A percentile compares a stretch with the other conserved stretches of the same genome.
Evolutionary conservation across 148 eudicot genomes (phyloP).

Genomic region (Persicaria tinctoria): DNA sequence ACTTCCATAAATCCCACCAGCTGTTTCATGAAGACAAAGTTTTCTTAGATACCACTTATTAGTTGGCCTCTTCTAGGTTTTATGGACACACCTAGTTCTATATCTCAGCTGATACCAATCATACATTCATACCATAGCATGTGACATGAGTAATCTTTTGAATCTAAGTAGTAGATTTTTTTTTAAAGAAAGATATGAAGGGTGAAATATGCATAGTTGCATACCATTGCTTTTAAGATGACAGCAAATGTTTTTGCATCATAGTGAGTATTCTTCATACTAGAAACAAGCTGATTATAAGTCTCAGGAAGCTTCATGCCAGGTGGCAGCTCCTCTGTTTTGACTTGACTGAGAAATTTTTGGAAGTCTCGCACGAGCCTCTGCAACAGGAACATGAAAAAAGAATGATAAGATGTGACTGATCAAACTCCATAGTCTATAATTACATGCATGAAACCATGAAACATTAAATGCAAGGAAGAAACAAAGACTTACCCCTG

Average conservation of each 20-base stretch:
- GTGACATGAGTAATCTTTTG: background rate
- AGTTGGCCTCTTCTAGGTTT: background rate
- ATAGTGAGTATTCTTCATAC: conserved; percentile 72
- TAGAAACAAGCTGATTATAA: conserved; percentile 75
- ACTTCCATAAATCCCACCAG: background rate
- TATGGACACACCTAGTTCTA: background rate
- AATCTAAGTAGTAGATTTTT: background rate
- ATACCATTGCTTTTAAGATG: conserved; percentile 86
- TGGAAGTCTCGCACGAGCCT: conserved; percentile 75
- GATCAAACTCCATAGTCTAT: background rate
- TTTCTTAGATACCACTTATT: background rate
- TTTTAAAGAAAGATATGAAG: background rate
- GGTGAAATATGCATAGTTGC: conserved; percentile 16
- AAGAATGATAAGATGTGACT: conserved; percentile 7
- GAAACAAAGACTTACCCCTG: conserved; percentile 59
- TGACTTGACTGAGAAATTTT: conserved; percentile 79
- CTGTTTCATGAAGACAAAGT: background rate
- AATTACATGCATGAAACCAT: conserved; percentile 5
- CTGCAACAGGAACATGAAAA: conserved; percentile 36
- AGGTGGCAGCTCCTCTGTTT: conserved; percentile 56
- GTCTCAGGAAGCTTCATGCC: conserved; percentile 74
- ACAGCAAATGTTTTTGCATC: conserved; percentile 78
- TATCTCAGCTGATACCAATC: background rate
- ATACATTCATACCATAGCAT: background rate
- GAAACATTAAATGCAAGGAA: background rate